phyloP scores from a whole-genome alignment of 495 filamentous ascomycete genomes.

The Penicillium simplicissimum region DNA sequence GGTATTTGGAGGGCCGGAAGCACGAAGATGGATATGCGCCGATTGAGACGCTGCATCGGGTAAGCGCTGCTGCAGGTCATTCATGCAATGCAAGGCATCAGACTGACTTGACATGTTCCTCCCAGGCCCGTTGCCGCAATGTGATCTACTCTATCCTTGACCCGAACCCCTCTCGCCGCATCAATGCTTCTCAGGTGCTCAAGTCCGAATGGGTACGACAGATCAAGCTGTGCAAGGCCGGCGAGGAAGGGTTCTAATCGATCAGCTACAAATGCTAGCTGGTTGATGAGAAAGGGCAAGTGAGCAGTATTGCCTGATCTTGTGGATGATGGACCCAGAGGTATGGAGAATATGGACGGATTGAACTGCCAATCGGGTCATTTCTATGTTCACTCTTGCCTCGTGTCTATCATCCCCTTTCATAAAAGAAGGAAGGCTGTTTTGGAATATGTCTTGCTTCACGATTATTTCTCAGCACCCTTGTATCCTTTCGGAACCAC shows the following conservation, averaged over 20 bases:
- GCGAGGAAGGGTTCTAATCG: constrained; percentile 80
- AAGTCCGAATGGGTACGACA: constrained; percentile 98
- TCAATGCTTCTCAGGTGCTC: constrained; percentile 93
- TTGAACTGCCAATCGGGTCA: background rate
- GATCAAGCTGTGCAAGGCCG: constrained; percentile 93
- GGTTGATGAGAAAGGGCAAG: background rate
- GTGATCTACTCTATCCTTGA: constrained; percentile 99
- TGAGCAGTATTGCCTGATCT: background rate
- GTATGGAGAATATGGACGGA: background rate
- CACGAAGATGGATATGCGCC: constrained; percentile 95
- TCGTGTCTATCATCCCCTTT: background rate
- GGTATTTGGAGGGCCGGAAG: constrained; percentile 87
- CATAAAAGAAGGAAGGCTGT: background rate
- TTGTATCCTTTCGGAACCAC: constrained; percentile 14
- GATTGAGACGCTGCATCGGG: constrained; percentile 92
- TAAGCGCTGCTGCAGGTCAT: constrained; percentile 52
- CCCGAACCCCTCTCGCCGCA: constrained; percentile 84
- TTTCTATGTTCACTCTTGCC: background rate
- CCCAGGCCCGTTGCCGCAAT: constrained; percentile 91
- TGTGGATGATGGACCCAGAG: background rate
- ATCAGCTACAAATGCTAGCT: background rate
- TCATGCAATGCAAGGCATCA: constrained; percentile 8
- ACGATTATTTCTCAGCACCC: background rate
- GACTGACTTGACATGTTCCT: constrained; percentile 35
- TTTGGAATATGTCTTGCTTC: background rate